These are phyloP conservation scores for Penicillium desertorum DNA, from an alignment of 495 filamentous ascomycete genomes.

Conservation along the genomic window DNA sequence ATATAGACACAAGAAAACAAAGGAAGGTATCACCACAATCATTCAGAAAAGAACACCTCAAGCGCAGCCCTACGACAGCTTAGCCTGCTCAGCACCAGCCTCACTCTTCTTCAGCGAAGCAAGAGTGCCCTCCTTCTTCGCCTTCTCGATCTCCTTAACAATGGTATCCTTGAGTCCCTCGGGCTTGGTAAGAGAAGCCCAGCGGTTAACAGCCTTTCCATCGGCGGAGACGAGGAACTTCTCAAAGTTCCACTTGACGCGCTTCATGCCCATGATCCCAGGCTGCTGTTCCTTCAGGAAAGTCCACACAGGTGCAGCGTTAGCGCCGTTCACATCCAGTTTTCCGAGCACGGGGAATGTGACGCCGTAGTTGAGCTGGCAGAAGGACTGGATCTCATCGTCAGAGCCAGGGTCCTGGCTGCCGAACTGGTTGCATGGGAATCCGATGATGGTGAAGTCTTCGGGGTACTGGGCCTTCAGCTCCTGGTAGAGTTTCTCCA, in stretches of 20 bases:
- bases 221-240: conserved; percentile 91
- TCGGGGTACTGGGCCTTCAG: conserved; percentile 66
- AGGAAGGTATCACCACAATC: conserved; percentile 17
- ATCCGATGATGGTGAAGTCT: conserved; percentile 84
- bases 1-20: conserved; percentile 13
- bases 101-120: conserved; percentile 28
- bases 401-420: conserved; percentile 83
- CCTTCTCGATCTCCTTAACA: conserved; percentile 67
- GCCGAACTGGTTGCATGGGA: conserved; percentile 98
- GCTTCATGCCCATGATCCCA: conserved; percentile 79
- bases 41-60: not conserved
- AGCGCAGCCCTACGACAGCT: conserved; percentile 19
- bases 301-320: conserved; percentile 76
- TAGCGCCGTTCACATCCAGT: conserved; percentile 85
- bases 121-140: conserved; percentile 33
- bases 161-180: conserved; percentile 72
- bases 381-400: conserved; percentile 90
- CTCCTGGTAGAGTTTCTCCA: conserved; percentile 87
- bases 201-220: conserved; percentile 76
- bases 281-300: conserved; percentile 88
- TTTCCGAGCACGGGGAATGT: conserved; percentile 90
- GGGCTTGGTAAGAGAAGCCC: conserved; percentile 84
- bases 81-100: conserved; percentile 19
- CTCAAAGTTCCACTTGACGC: conserved; percentile 97
- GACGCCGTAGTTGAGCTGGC: conserved; percentile 93